Base-by-base conservation (phyloP, 352 stramenopile species). In the Pythium biforme region DNA sequence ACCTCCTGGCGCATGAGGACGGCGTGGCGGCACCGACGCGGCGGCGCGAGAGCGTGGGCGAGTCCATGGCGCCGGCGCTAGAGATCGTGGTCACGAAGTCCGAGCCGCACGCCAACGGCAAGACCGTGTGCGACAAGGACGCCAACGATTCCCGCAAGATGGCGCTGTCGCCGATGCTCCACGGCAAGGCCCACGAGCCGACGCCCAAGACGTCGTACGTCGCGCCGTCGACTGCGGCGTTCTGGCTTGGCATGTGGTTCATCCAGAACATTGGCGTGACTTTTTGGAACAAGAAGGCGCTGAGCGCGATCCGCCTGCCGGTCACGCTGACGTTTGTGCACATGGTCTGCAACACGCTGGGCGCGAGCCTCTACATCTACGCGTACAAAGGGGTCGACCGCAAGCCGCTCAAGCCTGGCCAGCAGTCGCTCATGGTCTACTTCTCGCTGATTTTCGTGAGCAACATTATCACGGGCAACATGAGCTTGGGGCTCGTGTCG, bases 381-480 rank as follows among this genome's bases (percentile, higher is more conserved):
- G 70, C 72, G 46, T 92, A 80, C 71, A 75, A 76, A 17, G 79
- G 80, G 61, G 76, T 89, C 19, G 77, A 89, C 48, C 77, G 84
- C 58, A 88, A 92, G 68, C 72, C 61, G 37, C 73, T 94, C 33
- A 81, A 88, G 51, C 43, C 69, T 15, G 73, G 72, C 0, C 82
- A 94, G 57, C 75, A 86, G 62, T 79, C 79, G 67, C 77, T 90
- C 57, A 91, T 94, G 81, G 69, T 92, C n/a, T 91, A 88, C 61
- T 94, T 94, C 75, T 96, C 83, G 20, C 55, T 97, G 54, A 90
- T 98, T 53, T 98, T 98, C 56, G 91, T 94, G 37, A 90, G 95
- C 66, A 98, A 98, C 66, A 98, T 98, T 76, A 92, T 95, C 69
- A 96, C 95, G 49, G 94, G 94, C 64, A 98, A 98, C 75, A 90